Evolutionary conservation across 169 alveolate genomes (phyloP).

Genomic region (Eimeria necatrix): DNA sequence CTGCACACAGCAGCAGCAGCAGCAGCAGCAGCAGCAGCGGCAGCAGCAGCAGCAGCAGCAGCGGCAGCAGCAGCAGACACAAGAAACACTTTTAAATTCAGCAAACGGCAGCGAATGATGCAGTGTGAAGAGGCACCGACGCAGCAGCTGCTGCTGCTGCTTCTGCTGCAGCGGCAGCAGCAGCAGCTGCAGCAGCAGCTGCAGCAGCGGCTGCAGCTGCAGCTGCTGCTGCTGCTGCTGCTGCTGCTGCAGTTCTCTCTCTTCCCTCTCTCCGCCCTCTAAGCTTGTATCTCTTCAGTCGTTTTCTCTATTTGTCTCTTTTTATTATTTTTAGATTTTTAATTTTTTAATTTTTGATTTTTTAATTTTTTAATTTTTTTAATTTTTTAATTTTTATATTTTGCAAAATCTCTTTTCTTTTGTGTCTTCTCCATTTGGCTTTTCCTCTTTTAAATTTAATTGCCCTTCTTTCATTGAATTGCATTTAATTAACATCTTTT

Average conservation of each 20-base stretch:
- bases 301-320: too few species aligned
- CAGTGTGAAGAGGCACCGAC: neutral
- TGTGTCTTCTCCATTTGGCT: too few species aligned
- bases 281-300: too few species aligned
- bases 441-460: too few species aligned
- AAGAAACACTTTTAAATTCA: neutral
- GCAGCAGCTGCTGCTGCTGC: neutral
- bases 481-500: too few species aligned
- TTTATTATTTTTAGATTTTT: too few species aligned
- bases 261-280: too few species aligned
- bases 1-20: constrained; percentile 32
- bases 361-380: too few species aligned
- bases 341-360: too few species aligned
- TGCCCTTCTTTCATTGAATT: too few species aligned
- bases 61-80: constrained; percentile 8
- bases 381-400: too few species aligned
- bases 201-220: constrained; percentile 29
- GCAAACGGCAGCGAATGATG: neutral
- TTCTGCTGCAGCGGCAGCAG: neutral
- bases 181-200: constrained; percentile 33
- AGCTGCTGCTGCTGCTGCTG: neutral
- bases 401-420: too few species aligned
- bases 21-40: constrained; percentile 21
- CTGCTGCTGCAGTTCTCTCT: neutral
- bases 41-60: constrained; percentile 21